A percentile compares a stretch with the other conserved stretches of the same genome.
phyloP scores from a whole-genome alignment of 345 rosid genomes.

The Laguncularia racemosa region DNA sequence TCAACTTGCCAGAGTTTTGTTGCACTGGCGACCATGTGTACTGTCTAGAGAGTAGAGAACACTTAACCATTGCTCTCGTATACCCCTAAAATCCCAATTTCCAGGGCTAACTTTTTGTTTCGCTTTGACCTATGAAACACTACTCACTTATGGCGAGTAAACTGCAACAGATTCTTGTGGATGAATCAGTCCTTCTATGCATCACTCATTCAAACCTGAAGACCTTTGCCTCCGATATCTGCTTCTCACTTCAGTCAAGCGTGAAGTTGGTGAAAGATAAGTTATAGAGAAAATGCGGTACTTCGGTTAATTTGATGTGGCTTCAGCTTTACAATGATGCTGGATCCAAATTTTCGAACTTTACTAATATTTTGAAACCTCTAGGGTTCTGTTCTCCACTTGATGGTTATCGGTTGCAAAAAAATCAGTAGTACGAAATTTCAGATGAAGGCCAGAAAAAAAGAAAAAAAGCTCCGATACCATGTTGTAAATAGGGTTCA shows the following conservation, averaged over 20 bases:
- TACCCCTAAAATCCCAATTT: slow-evolving; percentile 5
- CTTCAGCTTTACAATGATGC: slow-evolving; percentile 79
- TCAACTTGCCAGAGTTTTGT: too few relatives aligned
- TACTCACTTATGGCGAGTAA: slow-evolving; percentile 8
- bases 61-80: not conserved
- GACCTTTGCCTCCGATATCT: slow-evolving; percentile 54
- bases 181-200: slow-evolving; percentile 62
- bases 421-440: too few relatives aligned
- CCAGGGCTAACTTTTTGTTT: not conserved
- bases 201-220: slow-evolving; percentile 77
- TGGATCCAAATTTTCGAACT: slow-evolving; percentile 43
- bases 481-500: too few relatives aligned
- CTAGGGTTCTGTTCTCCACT: slow-evolving; percentile 76
- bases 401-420: too few relatives aligned
- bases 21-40: too few relatives aligned
- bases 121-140: not conserved
- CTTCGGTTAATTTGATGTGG: slow-evolving; percentile 62
- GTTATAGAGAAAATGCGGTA: slow-evolving; percentile 87
- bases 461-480: too few relatives aligned
- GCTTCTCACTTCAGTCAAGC: slow-evolving; percentile 61
- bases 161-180: slow-evolving; percentile 37
- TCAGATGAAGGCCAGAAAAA: too few relatives aligned
- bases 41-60: too few relatives aligned
- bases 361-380: slow-evolving; percentile 48
- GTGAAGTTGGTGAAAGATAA: slow-evolving; percentile 90